Evolutionary conservation across 2,329 filamentous ascomycete genomes (phyloP).

Genomic region (Verticillium tricorpus): DNA sequence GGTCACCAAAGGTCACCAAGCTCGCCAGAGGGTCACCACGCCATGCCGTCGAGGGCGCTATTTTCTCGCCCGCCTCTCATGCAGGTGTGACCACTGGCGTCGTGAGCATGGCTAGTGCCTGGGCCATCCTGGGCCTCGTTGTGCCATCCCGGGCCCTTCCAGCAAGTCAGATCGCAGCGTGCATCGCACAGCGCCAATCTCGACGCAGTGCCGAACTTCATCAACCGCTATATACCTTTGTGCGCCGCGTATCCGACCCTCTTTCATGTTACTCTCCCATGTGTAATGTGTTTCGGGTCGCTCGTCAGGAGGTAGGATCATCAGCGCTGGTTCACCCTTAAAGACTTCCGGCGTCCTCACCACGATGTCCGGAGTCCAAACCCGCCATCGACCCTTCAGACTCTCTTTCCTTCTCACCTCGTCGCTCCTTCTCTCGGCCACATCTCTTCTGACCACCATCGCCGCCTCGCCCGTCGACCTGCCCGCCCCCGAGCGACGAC

Average conservation of each 20-base stretch:
- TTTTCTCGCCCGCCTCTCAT: constrained; percentile 31
- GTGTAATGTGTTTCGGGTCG: constrained; percentile 47
- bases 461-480: neutral
- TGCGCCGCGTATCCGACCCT: constrained; percentile 34
- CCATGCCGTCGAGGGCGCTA: constrained; percentile 27
- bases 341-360: constrained; percentile 21
- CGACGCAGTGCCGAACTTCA: constrained; percentile 42
- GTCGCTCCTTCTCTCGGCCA: constrained; percentile 10
- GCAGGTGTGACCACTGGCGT: constrained; percentile 26
- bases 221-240: constrained; percentile 54
- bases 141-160: constrained; percentile 10
- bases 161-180: constrained; percentile 39
- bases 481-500: constrained; percentile 14
- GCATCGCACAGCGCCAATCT: constrained; percentile 34
- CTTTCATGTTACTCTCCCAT: constrained; percentile 32
- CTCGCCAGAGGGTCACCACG: neutral
- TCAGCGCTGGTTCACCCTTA: constrained; percentile 19
- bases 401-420: constrained; percentile 20
- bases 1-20: neutral
- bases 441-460: constrained; percentile 11
- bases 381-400: constrained; percentile 20
- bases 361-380: constrained; percentile 36
- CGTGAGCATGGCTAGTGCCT: constrained; percentile 22
- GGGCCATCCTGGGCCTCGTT: neutral
- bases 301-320: constrained; percentile 39